Evolutionary conservation across 192 early-diverging fungal genomes (phyloP).

Genomic region (Geranomyces variabilis): DNA sequence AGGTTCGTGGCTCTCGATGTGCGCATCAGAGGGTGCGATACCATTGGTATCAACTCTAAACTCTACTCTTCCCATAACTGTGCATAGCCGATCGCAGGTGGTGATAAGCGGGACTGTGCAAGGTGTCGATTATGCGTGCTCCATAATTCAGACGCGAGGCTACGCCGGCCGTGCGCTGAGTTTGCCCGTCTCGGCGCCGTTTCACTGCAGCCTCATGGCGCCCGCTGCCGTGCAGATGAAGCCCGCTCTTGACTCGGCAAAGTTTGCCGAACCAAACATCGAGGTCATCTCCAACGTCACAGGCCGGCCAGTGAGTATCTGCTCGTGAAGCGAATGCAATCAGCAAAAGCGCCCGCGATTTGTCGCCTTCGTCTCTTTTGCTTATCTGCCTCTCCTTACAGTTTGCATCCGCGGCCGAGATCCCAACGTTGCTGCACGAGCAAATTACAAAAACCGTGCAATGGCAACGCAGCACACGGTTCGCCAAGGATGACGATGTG

Average conservation of each 20-base stretch:
- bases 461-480: slow-evolving; percentile 85
- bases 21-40: no score
- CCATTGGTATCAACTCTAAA: not conserved
- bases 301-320: slow-evolving; percentile 67
- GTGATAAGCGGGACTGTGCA: slow-evolving; percentile 87
- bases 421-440: slow-evolving; percentile 67
- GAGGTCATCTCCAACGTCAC: slow-evolving; percentile 94
- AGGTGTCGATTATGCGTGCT: slow-evolving; percentile 85
- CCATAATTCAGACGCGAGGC: slow-evolving; percentile 75
- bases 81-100: slow-evolving; percentile 43
- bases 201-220: slow-evolving; percentile 92
- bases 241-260: slow-evolving; percentile 66
- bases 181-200: slow-evolving; percentile 93
- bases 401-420: slow-evolving; percentile 60
- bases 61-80: not conserved
- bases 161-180: slow-evolving; percentile 86
- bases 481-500: slow-evolving; percentile 77
- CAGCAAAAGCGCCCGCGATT: no score
- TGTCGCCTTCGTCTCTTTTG: no score
- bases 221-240: slow-evolving; percentile 80
- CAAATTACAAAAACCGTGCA: slow-evolving; percentile 87
- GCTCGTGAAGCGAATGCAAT: no score
- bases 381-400: not conserved
- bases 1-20: slow-evolving; percentile 41
- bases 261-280: slow-evolving; percentile 74